Percentiles rank a stretch among this genome's conserved stretches.
These are phyloP conservation scores for Syzygium malaccense DNA, from an alignment of 441 rosid genomes.

Conservation along the genomic window DNA sequence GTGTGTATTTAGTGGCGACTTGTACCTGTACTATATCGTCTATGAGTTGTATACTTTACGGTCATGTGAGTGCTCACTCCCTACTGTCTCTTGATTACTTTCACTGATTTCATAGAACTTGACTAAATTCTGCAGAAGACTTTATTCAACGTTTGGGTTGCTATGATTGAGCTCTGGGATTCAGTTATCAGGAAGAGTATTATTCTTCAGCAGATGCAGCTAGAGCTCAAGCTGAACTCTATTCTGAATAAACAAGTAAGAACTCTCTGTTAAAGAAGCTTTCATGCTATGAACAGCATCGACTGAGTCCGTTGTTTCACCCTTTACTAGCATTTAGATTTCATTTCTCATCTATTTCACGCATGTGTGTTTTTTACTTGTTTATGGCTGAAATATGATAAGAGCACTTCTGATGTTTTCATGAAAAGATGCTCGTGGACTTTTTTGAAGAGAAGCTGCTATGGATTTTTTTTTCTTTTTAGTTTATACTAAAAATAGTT, in stretches of 20 bases:
- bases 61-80: neutral
- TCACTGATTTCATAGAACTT: slow-evolving; percentile 2
- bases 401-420: neutral
- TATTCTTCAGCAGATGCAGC: slow-evolving; percentile 57
- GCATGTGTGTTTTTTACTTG: neutral
- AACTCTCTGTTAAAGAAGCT: slow-evolving; percentile 4
- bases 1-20: neutral
- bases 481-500: neutral
- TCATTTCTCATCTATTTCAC: neutral
- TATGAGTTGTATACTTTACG: neutral
- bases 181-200: slow-evolving; percentile 63
- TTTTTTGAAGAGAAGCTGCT: neutral
- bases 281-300: neutral
- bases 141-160: slow-evolving; percentile 60
- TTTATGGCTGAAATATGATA: neutral
- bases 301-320: neutral
- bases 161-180: slow-evolving; percentile 55
- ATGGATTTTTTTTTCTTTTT: neutral
- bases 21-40: neutral
- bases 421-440: neutral
- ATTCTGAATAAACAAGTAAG: slow-evolving; percentile 66
- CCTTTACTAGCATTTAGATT: neutral
- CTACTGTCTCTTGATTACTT: neutral
- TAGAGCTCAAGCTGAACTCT: slow-evolving; percentile 66
- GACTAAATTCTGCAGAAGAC: slow-evolving; percentile 50